Base-by-base conservation (phyloP, 2,329 filamentous ascomycete species). In the Bipolaris sorokiniana region DNA sequence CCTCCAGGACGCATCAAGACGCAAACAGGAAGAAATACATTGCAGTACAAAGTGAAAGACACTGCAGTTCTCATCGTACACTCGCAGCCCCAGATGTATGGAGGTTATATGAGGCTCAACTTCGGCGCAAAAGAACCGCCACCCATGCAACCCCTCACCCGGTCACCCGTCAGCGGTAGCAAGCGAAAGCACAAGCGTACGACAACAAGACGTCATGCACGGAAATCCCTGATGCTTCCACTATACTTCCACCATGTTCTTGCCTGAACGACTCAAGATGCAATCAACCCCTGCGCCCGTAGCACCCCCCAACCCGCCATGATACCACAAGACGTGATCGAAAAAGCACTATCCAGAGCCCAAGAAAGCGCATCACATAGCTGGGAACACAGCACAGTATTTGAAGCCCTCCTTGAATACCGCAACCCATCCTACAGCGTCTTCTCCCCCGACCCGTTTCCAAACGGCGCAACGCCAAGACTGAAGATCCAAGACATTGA, bases 291-390 rank as follows among this genome's bases (percentile, higher is more conserved):
- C 7, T 13, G 3, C 13, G 11, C 3, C 26, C 7, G 18, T 20
- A 22, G 16, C 20, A 37, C 9, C 48, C 26, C 26, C 41, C 5
- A 15, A 18, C 10, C 20, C 42, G 31, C 20, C 9, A 66, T 67
- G 59, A 59, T 67, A 77, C 91, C 87, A 10, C 89, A 89, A 78
- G 90, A 52, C 7, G 4, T 66, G 1, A 55, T 72, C 23, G 48
- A 59, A 15, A 65, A 57, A 34, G 63, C 69, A 7, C 64, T 71
- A 5, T 22, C 54, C 6, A 70, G 73, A 51, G 74, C 73, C 26
- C 62, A 71, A 45, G 49, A 60, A 9, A 63, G 74, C 7, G 71
- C 78, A 20, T 68, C 68, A 1, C 77, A 78, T 56, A 76, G 72
- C 58, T 79, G 77, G 78, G 79, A 81, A 59, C 77, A 76, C 40